Base-by-base conservation (phyloP, 257 asterid genomes). In the Salvia splendens region DNA sequence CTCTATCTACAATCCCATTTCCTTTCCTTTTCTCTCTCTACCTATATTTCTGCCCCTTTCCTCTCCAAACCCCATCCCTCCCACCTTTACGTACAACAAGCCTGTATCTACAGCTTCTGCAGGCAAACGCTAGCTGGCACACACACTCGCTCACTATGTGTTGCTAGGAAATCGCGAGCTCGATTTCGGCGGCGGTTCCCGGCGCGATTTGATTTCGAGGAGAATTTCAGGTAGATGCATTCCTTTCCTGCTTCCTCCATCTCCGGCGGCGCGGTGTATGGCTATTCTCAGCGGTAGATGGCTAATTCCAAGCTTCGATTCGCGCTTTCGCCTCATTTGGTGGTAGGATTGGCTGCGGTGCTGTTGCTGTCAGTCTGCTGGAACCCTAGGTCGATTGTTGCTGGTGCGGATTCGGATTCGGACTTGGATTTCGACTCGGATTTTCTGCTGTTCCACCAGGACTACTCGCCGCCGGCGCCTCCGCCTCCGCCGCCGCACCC, bases 401-500 rank as follows among this genome's bases (percentile, higher is more conserved):
- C 80, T 40, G 64, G 38, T 28, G 61, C 72, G 65, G 91, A 75
- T 41, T 67, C 69, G 40, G 77, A 64, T 55, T 77, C 49, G 12
- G 79, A 78, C 67, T 64, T 58, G 69, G 81, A 72, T 24, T 66
- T 80, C 51, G 89, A 77, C 75, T 81, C 87, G 64, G 96, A 92
- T 69, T 54, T 66, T 4, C 43, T 81, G 5, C 59, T 88, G 0
- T 87, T 81, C 69, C 96, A 87, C 77, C 96, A 88, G 79, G 99
- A 94, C 79, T 94, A 94, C 87, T 77, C 96, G 33, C 99, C 99
- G 30, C 99, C 99, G 15, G 96, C 99, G 12, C 99, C 99, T 8
- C 95, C 96, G 3, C 97, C 99, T 3, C 97, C 99, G 6, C 99
- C 99, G 66, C 96, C 97, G 17, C 99, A 85, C 32, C 97, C 97